Conservation (phyloP, 192 early-diverging fungal genomes). For the Dispira simplex region DNA sequence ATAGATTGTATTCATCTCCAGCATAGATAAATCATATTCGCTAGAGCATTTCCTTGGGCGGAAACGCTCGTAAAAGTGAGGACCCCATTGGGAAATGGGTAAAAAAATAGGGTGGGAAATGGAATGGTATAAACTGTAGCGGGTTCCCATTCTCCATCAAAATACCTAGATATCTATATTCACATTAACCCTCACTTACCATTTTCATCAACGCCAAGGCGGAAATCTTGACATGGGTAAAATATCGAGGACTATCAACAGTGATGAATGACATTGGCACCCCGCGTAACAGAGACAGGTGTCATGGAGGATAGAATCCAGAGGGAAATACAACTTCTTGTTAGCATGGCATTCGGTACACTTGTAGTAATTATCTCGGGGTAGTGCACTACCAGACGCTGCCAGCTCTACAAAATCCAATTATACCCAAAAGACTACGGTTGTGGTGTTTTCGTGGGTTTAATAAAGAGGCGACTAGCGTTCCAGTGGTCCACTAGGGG, state of each 20-base stretch:
- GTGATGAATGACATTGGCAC: not conserved
- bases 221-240: conserved; percentile 79
- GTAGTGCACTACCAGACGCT: not conserved
- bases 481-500: not conserved
- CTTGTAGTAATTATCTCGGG: not conserved
- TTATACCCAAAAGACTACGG: not conserved
- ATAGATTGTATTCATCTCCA: not conserved
- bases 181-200: conserved; percentile 29
- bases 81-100: not conserved
- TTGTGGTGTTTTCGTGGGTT: not conserved
- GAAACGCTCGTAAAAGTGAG: too few species aligned
- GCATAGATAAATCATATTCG: not conserved
- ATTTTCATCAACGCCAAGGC: conserved; percentile 96
- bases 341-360: not conserved
- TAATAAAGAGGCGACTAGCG: not conserved
- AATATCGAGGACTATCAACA: conserved; percentile 55
- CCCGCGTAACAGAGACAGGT: not conserved
- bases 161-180: conserved; percentile 1
- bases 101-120: not conserved
- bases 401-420: conserved; percentile 13
- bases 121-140: not conserved
- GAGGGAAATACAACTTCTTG: not conserved
- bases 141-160: not conserved
- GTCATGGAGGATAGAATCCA: not conserved
- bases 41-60: too few species aligned